phyloP scores from a whole-genome alignment of 306 rosid species.

The Ochetophila trinervis region DNA sequence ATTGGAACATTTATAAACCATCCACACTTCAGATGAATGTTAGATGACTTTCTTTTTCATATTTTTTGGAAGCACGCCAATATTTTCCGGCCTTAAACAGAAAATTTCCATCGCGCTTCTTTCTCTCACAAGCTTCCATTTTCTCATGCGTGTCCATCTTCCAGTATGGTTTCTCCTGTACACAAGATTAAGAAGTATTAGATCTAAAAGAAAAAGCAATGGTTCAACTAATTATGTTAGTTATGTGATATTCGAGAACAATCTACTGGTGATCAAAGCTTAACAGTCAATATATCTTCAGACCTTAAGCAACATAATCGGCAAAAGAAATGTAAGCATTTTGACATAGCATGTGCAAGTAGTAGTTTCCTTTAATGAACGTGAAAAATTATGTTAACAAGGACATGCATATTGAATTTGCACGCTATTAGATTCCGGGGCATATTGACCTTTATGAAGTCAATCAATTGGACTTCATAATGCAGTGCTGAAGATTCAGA shows the following conservation, averaged over 20 bases:
- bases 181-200: conserved; percentile 1
- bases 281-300: no score
- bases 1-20: neutral
- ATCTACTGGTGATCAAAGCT: no score
- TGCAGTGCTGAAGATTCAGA: conserved; percentile 21
- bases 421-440: neutral
- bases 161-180: conserved; percentile 67
- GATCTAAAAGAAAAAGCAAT: no score
- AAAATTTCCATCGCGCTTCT: conserved; percentile 54
- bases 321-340: no score
- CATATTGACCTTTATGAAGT: conserved; percentile 51
- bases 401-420: no score
- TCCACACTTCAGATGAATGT: neutral
- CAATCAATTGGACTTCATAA: conserved; percentile 51
- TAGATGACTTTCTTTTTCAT: conserved; percentile 45
- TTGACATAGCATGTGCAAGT: no score
- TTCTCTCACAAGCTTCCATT: conserved; percentile 57
- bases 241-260: no score
- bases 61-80: conserved; percentile 45
- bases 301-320: no score
- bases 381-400: no score
- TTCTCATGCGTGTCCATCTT: conserved; percentile 54
- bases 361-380: no score
- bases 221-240: no score
- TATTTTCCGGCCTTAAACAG: conserved; percentile 49